A percentile compares a stretch with the other conserved stretches of the same genome.
These are phyloP conservation scores for Talaromyces sp. DNA, from an alignment of 2,329 filamentous ascomycete genomes.

Conservation along the genomic window DNA sequence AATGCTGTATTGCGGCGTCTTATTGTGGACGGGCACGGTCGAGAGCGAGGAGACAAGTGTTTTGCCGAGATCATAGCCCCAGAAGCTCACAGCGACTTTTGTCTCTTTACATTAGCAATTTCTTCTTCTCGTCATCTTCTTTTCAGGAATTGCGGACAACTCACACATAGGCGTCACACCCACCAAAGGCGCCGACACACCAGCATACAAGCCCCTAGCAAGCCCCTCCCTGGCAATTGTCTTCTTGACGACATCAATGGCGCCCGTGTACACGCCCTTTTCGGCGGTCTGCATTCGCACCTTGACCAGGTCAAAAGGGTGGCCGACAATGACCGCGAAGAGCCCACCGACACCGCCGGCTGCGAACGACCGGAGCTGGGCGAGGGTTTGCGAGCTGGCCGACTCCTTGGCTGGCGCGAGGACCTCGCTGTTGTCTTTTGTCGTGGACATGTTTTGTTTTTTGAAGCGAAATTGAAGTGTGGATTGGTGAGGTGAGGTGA, in stretches of 20 bases:
- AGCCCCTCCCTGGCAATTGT: slow-evolving; percentile 83
- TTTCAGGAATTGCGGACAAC: slow-evolving; percentile 33
- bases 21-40: slow-evolving; percentile 57
- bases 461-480: neutral
- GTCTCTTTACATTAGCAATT: neutral
- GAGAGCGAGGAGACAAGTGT: slow-evolving; percentile 68
- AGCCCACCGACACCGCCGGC: slow-evolving; percentile 91
- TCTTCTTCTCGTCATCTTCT: neutral
- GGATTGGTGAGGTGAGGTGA: no score
- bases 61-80: slow-evolving; percentile 94
- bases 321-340: slow-evolving; percentile 88
- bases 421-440: slow-evolving; percentile 1
- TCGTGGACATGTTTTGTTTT: neutral
- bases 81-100: slow-evolving; percentile 61
- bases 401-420: slow-evolving; percentile 5
- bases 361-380: slow-evolving; percentile 70
- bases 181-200: slow-evolving; percentile 87
- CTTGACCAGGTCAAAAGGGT: slow-evolving; percentile 97
- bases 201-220: slow-evolving; percentile 79
- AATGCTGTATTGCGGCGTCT: slow-evolving; percentile 63
- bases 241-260: slow-evolving; percentile 85
- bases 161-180: slow-evolving; percentile 98
- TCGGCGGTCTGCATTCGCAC: slow-evolving; percentile 95
- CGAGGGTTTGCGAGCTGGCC: slow-evolving; percentile 39
- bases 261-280: slow-evolving; percentile 81